Evolutionary conservation across 192 early-diverging fungal species (phyloP), one percentile per base, ranked within the genome.

Genomic region (Chytriomyces confervae): DNA sequence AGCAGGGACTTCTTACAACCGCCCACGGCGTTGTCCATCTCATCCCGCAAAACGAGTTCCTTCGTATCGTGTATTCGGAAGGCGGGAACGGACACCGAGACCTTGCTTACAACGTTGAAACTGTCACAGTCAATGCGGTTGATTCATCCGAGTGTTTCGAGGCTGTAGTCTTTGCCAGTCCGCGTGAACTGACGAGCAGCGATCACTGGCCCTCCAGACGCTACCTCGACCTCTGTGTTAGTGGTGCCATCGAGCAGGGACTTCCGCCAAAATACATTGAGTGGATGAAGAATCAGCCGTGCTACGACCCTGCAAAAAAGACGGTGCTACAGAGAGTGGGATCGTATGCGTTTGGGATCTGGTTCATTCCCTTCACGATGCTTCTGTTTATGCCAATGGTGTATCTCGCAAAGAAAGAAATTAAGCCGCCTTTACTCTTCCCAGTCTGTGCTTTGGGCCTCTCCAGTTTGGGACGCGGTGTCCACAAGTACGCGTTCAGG

Each of bases 1-100:
- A 36, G 29, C 29, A 36, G 2, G 29, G 29, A 36, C 29, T 36
- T 2, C 29, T 36, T 36, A 36, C 29, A 36, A 36, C 29, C 1
- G 69, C 57, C 24, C 69, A 71, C 43, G 69, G 69, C n/a, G 69
- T 53, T 27, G 69, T 71, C 7, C 69, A 71, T 36, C 47, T 71
- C 2, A 50, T 71, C 27, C n/a, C 69, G 7, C 7, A 50, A 9
- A 43, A n/a, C 47, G 69, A 71, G 43, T 71, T 71, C 27, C 69
- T 13, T 8, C 29, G 69, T 23, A 71, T 71, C 43, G 47, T 53
- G 50, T 27, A 23, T 53, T 36, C 49, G 11, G 69, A 71, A 36
- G 69, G 50, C 7, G 69, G 69, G 3, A 53, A 53, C 50, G 69
- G 69, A 13, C 69, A 71, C 43, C 24, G 27, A 29, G 69, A 51